Evolutionary conservation across 768 basidiomycete genomes (phyloP).

Genomic region (Steccherinum ochraceum): DNA sequence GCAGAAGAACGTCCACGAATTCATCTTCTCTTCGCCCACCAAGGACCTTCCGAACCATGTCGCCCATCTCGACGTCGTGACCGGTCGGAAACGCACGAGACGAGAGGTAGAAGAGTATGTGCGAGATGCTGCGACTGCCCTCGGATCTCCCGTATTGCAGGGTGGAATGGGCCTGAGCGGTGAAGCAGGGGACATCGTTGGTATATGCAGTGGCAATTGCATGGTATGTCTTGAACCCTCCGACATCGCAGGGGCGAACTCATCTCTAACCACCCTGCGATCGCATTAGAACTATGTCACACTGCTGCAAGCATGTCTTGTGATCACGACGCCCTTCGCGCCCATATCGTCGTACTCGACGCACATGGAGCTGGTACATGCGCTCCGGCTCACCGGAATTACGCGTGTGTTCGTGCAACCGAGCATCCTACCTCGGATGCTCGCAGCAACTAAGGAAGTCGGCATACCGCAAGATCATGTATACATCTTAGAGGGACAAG

Average conservation of each 20-base stretch:
- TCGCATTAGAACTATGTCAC: conserved; percentile 46
- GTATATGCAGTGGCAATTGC: conserved; percentile 65
- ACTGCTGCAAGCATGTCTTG: conserved; percentile 42
- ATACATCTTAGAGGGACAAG: conserved; percentile 40
- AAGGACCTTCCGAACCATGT: conserved; percentile 34
- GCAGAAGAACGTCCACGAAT: conserved; percentile 47
- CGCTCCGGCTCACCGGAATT: conserved; percentile 38
- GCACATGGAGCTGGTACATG: conserved; percentile 47
- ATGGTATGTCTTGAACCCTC: conserved; percentile 54
- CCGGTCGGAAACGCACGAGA: conserved; percentile 39
- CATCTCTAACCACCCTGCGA: neutral
- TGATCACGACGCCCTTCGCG: conserved; percentile 44
- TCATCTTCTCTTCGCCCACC: conserved; percentile 39
- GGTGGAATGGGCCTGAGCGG: conserved; percentile 53
- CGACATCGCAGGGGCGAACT: no score
- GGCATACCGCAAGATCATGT: conserved; percentile 36
- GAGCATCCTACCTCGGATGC: conserved; percentile 34
- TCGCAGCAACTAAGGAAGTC: conserved; percentile 28
- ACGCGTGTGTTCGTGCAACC: conserved; percentile 52
- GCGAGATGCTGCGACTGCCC: conserved; percentile 48
- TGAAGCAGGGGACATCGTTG: conserved; percentile 51
- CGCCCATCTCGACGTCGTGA: conserved; percentile 48
- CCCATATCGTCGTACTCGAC: conserved; percentile 52
- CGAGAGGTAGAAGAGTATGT: conserved; percentile 47
- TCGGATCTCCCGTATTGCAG: conserved; percentile 30